These are phyloP conservation scores for Agrocybe pediades DNA, from an alignment of 768 basidiomycete species.

Conservation along the genomic window DNA sequence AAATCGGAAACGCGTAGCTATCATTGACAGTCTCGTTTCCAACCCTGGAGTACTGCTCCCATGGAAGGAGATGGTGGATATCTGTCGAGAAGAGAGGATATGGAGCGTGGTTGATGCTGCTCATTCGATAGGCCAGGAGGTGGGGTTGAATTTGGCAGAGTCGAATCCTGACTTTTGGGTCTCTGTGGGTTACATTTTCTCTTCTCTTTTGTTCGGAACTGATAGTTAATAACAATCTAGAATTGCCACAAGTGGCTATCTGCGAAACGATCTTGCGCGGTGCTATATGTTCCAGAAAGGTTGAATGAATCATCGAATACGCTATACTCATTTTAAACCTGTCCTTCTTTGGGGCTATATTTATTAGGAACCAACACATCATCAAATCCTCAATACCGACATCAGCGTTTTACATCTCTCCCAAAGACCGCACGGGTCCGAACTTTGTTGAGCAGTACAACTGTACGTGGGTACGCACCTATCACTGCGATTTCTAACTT, in stretches of 20 bases:
- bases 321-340: too few species aligned
- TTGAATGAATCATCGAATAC: too few species aligned
- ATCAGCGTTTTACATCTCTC: constrained; percentile 51
- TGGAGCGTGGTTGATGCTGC: constrained; percentile 80
- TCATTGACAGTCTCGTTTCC: constrained; percentile 70
- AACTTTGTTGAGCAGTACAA: constrained; percentile 55
- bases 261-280: constrained; percentile 64
- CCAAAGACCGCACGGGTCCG: constrained; percentile 33
- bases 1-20: constrained; percentile 57
- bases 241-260: constrained; percentile 90
- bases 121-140: constrained; percentile 79
- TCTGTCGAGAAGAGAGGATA: constrained; percentile 64
- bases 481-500: background rate
- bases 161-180: constrained; percentile 77
- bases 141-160: constrained; percentile 58
- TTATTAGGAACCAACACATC: constrained; percentile 70
- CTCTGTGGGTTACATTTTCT: constrained; percentile 45
- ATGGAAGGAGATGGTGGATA: constrained; percentile 71
- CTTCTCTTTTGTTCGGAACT: background rate
- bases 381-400: constrained; percentile 65
- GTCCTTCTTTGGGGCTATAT: too few species aligned
- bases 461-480: constrained; percentile 31
- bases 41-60: constrained; percentile 71
- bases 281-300: constrained; percentile 73
- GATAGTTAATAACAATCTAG: constrained; percentile 38